Base-by-base conservation (phyloP, 169 alveolate species). In the Cryptosporidium bovis region DNA sequence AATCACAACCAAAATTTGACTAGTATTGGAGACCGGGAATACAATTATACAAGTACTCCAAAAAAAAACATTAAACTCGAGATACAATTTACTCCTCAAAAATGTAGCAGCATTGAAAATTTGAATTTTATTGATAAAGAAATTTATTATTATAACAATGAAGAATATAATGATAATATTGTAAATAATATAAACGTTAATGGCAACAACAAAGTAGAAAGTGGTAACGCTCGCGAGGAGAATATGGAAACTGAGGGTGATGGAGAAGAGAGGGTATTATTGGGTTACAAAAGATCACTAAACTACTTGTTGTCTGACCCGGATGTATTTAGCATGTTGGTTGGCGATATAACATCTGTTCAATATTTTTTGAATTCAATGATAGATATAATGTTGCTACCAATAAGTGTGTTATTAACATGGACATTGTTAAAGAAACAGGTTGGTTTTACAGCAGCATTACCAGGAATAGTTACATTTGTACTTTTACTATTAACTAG, bases 391-490 rank as follows among this genome's bases (percentile, higher is more conserved):
- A 24, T 56, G 24, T 56, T 77, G 12, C 50, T 77, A 2, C 87
- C 87, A 27, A 62, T 77, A 48, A 77, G 64, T 27, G 46, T 77
- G 29, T 77, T 65, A 40, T 40, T 77, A 27, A 77, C 87, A 12
- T 77, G 87, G 87, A 77, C 16, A 10, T 29, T 77, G 12, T 71
- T 77, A 20, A 34, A 68, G 5, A 60, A 77, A 7, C 87, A 77
- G 27, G 87, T 77, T 20, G 87, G 87, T 10, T 60, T 77, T 34
- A 36, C 56, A 20, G 71, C 87, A 40, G 71, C 87, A 20, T 4
- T 77, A 3, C 87, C 87, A 12, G 87, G 87, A 7, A 77, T 77
- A 18, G 27, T 48, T 13, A 77, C 87, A 18, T 77, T 77, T 60
- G 8, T 60, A 13, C 29, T 77, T 40, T 40, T 77, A n/a, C 55